Evolutionary conservation across 2,329 filamentous ascomycete species (phyloP), one percentile per base, ranked within the genome.

Genomic region (Phaeosphaeriaceae sp.): DNA sequence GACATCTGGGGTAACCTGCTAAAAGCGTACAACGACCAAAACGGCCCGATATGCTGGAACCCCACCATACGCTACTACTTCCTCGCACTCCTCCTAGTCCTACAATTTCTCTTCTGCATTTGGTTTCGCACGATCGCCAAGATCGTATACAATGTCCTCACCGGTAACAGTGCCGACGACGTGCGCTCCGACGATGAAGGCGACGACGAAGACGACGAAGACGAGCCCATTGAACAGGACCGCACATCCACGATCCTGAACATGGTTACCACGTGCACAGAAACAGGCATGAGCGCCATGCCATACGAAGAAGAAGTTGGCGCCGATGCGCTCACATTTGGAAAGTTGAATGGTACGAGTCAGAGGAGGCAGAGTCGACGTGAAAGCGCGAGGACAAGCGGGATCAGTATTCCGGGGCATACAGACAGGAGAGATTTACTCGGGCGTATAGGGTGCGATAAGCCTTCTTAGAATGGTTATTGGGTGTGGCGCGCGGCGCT

Each of bases 51-150:
- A 38, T 96, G 92, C 80, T 96, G 87, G 80, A 90, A 89, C 62
- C 74, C 85, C 17, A 81, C 80, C 9, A 84, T 97, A 64, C 87
- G 87, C 64, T 89, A 84, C 81, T 79, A 81, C 11, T 97, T 97
- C 77, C 78, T 97, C 13, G 79, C 81, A 8, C 81, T 90, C 32
- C 84, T 99, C 2, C 78, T 95, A 11, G 82, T 87, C 30, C 80
- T 99, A 17, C 92, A 97, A 74, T 78, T 81, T 17, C 82, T 99
- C 44, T 92, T 89, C 26, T 77, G 96, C 29, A 81, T 89, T 54
- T 97, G 94, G 94, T 96, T 97, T 67, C 81, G 80, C 54, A 89
- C 96, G 86, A 96, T 97, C 60, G 75, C 92, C 32, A 85, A 86
- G 48, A 89, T 99, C 2, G 92, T 92, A 17, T 81, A 88, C 54